Evolutionary conservation across 768 basidiomycete genomes (phyloP), one percentile per base, ranked within the genome.

Genomic region (Boletellus emodensis): DNA sequence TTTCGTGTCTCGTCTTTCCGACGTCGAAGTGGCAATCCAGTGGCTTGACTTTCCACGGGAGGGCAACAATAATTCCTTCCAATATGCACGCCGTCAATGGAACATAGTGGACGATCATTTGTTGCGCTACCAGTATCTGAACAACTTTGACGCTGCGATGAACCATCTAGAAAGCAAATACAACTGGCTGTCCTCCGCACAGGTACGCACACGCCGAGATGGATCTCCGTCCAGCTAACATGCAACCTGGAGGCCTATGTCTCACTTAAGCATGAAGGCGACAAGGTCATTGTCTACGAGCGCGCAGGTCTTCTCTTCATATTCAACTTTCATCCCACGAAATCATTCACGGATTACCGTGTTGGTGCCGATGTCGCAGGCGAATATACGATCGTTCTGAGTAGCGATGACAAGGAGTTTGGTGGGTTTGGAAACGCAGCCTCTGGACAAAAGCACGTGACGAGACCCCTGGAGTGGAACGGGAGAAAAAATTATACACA

Each of bases 31-130:
- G 35, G 17, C 10, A 39, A n/a, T 48, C 14, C 43, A 92, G 84
- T 99, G 96, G 96, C 91, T 99, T 61, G 96, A 99, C 70, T 99
- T 99, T 72, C 96, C 96, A 37, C 88, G 96, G 28, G 90, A 83
- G 59, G 96, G 96, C 17, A 99, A 99, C 65, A 80, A 82, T 66
- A 90, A 93, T 70, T 96, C 94, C 12, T 99, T 94, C 81, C 90
- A 96, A 58, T 90, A 99, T 65, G 94, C 96, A 18, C 85, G 96
- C 36, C 83, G 96, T 22, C 96, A 98, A 62, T 99, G 94, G 90
- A 94, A 94, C 64, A 76, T 98, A 32, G 84, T 90, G 43, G 95
- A 96, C 65, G 93, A 99, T 63, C 57, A 60, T 0, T 55, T 90
- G 36, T 75, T 98, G 53, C 85, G 96, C n/a, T 99, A 99, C 76